Base-by-base conservation (phyloP, 2,329 filamentous ascomycete species). In the Periglandula ipomoeae region DNA sequence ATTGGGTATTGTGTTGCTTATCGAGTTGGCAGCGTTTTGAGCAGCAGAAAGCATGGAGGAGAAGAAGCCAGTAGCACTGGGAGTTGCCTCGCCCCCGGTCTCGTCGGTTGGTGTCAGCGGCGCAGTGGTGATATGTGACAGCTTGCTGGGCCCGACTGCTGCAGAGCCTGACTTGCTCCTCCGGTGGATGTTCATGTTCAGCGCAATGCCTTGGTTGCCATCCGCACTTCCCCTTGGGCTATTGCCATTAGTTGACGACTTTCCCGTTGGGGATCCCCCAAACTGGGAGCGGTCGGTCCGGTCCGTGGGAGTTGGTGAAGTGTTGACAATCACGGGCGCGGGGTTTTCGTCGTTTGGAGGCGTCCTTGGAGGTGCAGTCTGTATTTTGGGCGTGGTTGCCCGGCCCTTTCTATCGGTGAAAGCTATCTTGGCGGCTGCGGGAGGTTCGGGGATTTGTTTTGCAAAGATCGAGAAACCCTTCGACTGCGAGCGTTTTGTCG, bases 1-100 rank as follows among this genome's bases (percentile, higher is more conserved):
- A 62, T 82, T 90, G 44, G 81, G 79, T 42, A 96, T 84, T 43
- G 83, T 88, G 54, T 78, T 87, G 56, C 78, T 88, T 4, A 90
- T 65, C 17, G 80, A 82, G 55, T 73, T 89, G 13, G 90, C 89
- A 39, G 91, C 91, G 75, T 85, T 96, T 66, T 97, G 91, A 17
- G 93, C 93, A 41, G 85, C 91, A 37, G 89, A 91, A 55, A 98
- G 81, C 61, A 98, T 87, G 23, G 87, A 90, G 4, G 89, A 95
- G 68, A 98, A 97, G 70, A 98, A 97, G 1, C 89, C 84, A 34
- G 77, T 72, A 48, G 79, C 75, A 26, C 78, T 80, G 59, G 62
- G 59, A 52, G 79, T 81, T n/a, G 71, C 62, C 49, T 65, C 58
- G 58, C 83, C 83, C 65, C 68, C 74, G n/a, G 26, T n/a, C 64